phyloP scores from a whole-genome alignment of 345 rosid species.

The Nephelium lappaceum region DNA sequence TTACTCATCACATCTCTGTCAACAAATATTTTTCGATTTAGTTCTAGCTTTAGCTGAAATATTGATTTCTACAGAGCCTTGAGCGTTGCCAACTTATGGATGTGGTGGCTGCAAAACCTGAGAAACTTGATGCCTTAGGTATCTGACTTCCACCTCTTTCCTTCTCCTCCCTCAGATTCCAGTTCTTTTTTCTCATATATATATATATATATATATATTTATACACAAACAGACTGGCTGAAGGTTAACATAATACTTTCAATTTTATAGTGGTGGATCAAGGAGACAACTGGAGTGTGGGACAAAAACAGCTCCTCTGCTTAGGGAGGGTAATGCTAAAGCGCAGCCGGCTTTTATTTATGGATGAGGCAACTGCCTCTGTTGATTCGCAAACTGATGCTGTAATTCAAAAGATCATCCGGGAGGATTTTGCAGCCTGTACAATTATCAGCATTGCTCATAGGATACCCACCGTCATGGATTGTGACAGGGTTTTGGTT shows the following conservation, averaged over 20 bases:
- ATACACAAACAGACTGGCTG: not conserved
- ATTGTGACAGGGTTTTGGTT: slow-evolving; percentile 84
- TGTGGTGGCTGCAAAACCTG: slow-evolving; percentile 68
- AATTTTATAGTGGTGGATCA: slow-evolving; percentile 63
- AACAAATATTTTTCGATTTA: not conserved
- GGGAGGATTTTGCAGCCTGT: slow-evolving; percentile 82
- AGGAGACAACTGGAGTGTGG: slow-evolving; percentile 99
- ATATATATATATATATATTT: not conserved
- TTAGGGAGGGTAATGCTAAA: slow-evolving; percentile 90
- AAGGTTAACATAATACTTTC: not conserved
- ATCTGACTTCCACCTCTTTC: not conserved
- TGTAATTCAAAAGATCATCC: slow-evolving; percentile 80
- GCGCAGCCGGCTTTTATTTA: slow-evolving; percentile 73
- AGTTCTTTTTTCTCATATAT: not conserved
- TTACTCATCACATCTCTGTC: not conserved
- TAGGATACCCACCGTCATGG: slow-evolving; percentile 98
- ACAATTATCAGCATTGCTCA: slow-evolving; percentile 97
- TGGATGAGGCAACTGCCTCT: slow-evolving; percentile 98
- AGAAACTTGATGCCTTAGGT: slow-evolving; percentile 81
- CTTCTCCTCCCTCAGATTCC: not conserved
- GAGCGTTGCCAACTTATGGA: slow-evolving; percentile 92
- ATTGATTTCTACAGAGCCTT: slow-evolving; percentile 53
- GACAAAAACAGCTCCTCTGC: slow-evolving; percentile 93
- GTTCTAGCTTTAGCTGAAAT: not conserved
- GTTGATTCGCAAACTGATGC: slow-evolving; percentile 94